phyloP scores from a whole-genome alignment of 768 basidiomycete genomes.

The Mycena kentingensis region DNA sequence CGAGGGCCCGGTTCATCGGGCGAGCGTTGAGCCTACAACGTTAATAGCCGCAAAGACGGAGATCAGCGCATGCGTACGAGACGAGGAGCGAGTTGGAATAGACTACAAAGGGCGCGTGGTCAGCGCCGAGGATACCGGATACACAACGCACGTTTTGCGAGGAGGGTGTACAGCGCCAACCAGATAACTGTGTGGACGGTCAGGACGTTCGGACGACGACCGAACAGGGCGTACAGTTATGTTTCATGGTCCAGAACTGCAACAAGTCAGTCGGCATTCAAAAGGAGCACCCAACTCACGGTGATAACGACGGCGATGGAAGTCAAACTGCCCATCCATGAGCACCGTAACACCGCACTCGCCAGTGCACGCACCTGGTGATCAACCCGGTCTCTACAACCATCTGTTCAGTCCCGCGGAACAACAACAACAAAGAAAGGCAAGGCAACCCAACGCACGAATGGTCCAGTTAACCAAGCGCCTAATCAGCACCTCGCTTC shows the following conservation, averaged over 20 bases:
- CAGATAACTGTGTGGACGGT: slow-evolving; percentile 24
- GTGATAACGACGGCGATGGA: slow-evolving; percentile 27
- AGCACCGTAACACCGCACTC: background rate
- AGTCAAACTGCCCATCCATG: slow-evolving; percentile 16
- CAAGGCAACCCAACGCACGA: slow-evolving; percentile 16
- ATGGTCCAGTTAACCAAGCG: slow-evolving; percentile 16
- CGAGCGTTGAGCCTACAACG: no score
- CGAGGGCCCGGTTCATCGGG: no score
- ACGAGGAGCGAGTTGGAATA: no score
- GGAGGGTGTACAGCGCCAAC: slow-evolving; percentile 29
- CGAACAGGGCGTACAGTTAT: slow-evolving; percentile 19
- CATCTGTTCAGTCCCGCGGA: background rate
- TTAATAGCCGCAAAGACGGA: no score
- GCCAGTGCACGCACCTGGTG: slow-evolving; percentile 19
- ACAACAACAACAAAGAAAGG: background rate
- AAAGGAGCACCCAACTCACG: slow-evolving; percentile 12
- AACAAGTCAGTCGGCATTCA: background rate
- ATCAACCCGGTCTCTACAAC: slow-evolving; percentile 27
- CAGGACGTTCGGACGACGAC: background rate
- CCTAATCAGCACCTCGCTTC: background rate
- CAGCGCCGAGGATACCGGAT: no score
- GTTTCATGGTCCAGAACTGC: slow-evolving; percentile 28
- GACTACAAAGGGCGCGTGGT: no score
- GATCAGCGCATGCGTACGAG: no score
- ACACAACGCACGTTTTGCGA: slow-evolving; percentile 30